Evolutionary conservation across 805 yeast species (phyloP).

Genomic region (Saccharomyces paradoxus): DNA sequence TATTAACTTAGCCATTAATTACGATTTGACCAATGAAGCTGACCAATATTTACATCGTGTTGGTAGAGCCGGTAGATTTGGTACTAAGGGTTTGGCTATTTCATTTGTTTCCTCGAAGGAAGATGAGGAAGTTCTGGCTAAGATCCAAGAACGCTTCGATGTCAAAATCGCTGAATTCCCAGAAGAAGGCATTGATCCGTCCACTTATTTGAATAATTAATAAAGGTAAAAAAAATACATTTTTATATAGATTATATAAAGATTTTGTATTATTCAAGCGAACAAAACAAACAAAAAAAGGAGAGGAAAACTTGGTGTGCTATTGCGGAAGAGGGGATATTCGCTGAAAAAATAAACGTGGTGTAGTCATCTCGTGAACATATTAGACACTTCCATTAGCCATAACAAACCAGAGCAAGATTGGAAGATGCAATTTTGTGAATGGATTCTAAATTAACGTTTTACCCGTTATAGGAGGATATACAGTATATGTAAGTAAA

Average conservation of each 20-base stretch:
- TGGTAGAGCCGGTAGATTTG: constrained; percentile 99
- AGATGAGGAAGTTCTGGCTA: constrained; percentile 81
- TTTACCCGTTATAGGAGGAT: constrained; percentile 28
- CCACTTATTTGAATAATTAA: constrained; percentile 94
- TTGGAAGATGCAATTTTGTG: background rate
- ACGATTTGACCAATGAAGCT: constrained; percentile 92
- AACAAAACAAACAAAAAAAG: background rate
- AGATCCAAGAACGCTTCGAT: constrained; percentile 95
- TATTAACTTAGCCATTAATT: constrained; percentile 94
- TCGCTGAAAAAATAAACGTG: background rate
- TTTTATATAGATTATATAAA: background rate
- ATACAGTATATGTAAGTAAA: constrained; percentile 24
- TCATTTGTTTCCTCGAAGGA: constrained; percentile 80
- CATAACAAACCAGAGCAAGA: no score
- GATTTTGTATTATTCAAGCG: background rate
- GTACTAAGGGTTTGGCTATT: constrained; percentile 96
- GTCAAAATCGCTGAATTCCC: constrained; percentile 94
- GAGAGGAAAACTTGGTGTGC: background rate
- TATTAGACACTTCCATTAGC: background rate
- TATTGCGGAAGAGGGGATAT: background rate
- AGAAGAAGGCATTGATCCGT: constrained; percentile 94
- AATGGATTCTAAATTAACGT: constrained; percentile 11
- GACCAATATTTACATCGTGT: constrained; percentile 98
- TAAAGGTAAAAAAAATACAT: background rate
- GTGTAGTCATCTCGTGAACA: background rate